Base-by-base conservation (phyloP, 495 filamentous ascomycete genomes). In the Neurospora sp. region DNA sequence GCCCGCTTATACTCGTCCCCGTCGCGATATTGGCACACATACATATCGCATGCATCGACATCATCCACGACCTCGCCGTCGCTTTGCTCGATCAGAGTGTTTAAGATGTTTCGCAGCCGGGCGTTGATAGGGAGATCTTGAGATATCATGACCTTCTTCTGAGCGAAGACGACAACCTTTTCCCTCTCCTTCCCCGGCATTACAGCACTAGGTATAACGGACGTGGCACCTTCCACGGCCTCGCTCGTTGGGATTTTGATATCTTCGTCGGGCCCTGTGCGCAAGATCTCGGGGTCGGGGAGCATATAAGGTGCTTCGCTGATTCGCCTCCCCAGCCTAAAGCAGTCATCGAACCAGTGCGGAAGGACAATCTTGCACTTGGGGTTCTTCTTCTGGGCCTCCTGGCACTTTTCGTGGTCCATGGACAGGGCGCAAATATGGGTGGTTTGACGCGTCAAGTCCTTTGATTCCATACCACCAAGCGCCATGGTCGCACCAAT, bases 331-430 rank as follows among this genome's bases (percentile, higher is more conserved):
- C 94, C 93, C 62, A 99, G 89, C 81, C 92, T 94, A 41, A 99
- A 87, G 80, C 96, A 99, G 78, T 97, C 95, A 75, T 98, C 96
- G 77, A 99, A 97, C 96, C 96, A 98, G 79, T 99, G 96, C 39
- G 96, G 96, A 70, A 98, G 85, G n/a, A 99, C 92, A 72, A 96
- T 91, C 80, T 93, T 94, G 82, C 87, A 87, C 54, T 88, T 89
- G 31, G 92, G 81, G 46, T 86, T 89, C 81, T 90, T 97, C 0
- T 82, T 81, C 46, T 83, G 39, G 0, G 90, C 90, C 44, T 89
- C 77, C 74, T 85, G 81, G 74, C 93, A 94, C 81, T 94, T 96
- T 3, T 84, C 84, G 78, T 89, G 84, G 73, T 94, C 91, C 79
- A 91, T 83, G 5, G 90, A 91, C 76, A 97, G 82, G 7, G 96